A percentile compares a stretch with the other conserved stretches of the same genome.
phyloP scores from a whole-genome alignment of 176 grass and related monocot species.

The Raddia distichophylla region DNA sequence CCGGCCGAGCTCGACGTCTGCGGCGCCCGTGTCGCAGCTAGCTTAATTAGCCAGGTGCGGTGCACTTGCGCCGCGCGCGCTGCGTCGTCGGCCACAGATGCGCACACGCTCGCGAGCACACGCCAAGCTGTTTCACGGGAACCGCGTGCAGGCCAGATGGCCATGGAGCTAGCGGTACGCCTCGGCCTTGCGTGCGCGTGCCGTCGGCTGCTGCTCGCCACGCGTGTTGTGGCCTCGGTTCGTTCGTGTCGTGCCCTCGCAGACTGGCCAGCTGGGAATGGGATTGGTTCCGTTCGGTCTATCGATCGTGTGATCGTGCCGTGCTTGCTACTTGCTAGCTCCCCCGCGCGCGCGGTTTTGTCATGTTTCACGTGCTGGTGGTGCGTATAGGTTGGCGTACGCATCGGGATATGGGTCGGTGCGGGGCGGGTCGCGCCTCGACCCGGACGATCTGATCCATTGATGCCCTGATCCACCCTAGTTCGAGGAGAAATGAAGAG shows the following conservation, averaged over 20 bases:
- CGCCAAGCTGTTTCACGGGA: too few relatives aligned
- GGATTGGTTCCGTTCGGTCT: not conserved
- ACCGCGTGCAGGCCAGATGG: too few relatives aligned
- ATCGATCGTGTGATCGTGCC: too few relatives aligned
- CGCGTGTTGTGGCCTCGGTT: not conserved
- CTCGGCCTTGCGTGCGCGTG: constrained; percentile 8
- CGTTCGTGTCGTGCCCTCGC: not conserved
- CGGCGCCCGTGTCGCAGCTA: not conserved
- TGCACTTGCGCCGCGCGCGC: not conserved
- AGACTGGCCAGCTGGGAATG: not conserved
- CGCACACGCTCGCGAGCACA: too few relatives aligned
- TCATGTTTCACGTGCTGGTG: not conserved
- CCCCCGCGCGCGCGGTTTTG: not conserved
- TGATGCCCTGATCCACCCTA: too few relatives aligned
- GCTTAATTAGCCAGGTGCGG: not conserved
- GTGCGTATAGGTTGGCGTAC: too few relatives aligned
- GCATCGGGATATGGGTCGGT: too few relatives aligned
- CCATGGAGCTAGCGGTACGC: too few relatives aligned
- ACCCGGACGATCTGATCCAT: too few relatives aligned
- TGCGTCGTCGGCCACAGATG: not conserved
- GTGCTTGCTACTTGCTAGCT: too few relatives aligned
- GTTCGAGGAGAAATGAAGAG: too few relatives aligned
- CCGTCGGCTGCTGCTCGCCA: constrained; percentile 39
- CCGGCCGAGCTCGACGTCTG: constrained; percentile 15
- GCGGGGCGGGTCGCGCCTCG: too few relatives aligned